Base-by-base conservation (phyloP, 345 rosid genomes). In the Camelina neglecta region DNA sequence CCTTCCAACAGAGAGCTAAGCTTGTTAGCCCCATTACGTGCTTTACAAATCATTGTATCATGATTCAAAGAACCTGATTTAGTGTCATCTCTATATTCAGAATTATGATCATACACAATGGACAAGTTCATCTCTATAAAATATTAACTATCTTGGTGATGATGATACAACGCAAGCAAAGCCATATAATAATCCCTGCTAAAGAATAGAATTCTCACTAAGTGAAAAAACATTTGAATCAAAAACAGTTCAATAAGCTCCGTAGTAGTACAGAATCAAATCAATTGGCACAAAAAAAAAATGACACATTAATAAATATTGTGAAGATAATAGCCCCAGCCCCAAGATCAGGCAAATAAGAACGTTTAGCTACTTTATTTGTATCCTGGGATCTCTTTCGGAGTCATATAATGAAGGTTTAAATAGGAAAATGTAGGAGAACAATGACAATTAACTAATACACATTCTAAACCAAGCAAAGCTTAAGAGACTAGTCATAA, bases 161-260 rank as follows among this genome's bases (percentile, higher is more conserved):
- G 29, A 84, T 42, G 29, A 84, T 42, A 20, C 81, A 36, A 49
- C 83, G 85, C 55, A 74, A 51, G 39, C 53, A 26, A 79, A 63
- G 85, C 82, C 87, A 84, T 84, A n/a, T 11, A 26, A 26, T 60
- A 7, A 50, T 41, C 58, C 77, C 81, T 77, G 58, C 29, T 26
- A 26, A 26, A 26, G 26, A 24, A 24, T 24, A 24, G 26, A 24
- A 2, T 24, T 24, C 26, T 24, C 3, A 26, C 29, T 26, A 26
- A 26, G 29, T 26, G 29, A 26, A 26, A 26, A 26, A 26, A 26
- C 29, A 26, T 26, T 26, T 26, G 29, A 26, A 26, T 26, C 29
- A 26, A 6, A 5, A n/a, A 55, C 29, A 26, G 29, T 26, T 26
- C 29, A 26, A 26, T 26, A 26, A 26, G 29, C 29, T 9, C 29